Evolutionary conservation across 768 basidiomycete genomes (phyloP), one percentile per base, ranked within the genome.

Genomic region (Lyophyllum decastes): DNA sequence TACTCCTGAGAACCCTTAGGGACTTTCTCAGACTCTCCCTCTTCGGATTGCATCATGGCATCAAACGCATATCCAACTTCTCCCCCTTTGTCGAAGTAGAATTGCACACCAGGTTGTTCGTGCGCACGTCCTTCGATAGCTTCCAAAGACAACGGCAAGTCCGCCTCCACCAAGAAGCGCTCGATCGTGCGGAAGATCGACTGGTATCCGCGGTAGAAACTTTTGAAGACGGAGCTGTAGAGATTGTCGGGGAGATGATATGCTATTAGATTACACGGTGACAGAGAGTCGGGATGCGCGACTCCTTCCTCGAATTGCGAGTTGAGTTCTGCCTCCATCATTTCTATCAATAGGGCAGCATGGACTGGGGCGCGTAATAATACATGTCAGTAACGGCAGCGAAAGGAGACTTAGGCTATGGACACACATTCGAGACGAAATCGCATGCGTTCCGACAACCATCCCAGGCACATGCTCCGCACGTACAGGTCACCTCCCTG

Each of bases 141-240:
- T 12, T 22, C 46, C 0, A 24, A 52, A 12, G 48, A 53, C 41
- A 61, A 47, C 3, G 59, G 47, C 24, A 49, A 33, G 25, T 50
- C 27, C 2, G 54, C 57, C 14, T 34, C 3, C 12, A 26, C 33
- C 25, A 71, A 53, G 47, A 70, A 56, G n/a, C 54, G 45, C 17
- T 52, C 55, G 52, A 68, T 65, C 12, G 43, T 34, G 27, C 59
- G 22, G 44, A 72, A 54, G 21, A 71, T 64, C 41, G 59, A 55
- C 44, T 64, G 60, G 60, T 68, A 70, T n/a, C 70, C 71, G 22
- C 64, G 54, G 54, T 70, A 71, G 48, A 72, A 67, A 12, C 66
- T 56, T 25, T 63, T 56, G 56, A 49, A 64, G 26, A 63, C 35
- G 25, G 45, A 55, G 10, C 38, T 47, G 16, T 61, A 49, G 48